Percentiles rank a stretch among this genome's conserved stretches.
phyloP scores from a whole-genome alignment of 108 stramenopile genomes.

The Aureococcus anophagefferens region DNA sequence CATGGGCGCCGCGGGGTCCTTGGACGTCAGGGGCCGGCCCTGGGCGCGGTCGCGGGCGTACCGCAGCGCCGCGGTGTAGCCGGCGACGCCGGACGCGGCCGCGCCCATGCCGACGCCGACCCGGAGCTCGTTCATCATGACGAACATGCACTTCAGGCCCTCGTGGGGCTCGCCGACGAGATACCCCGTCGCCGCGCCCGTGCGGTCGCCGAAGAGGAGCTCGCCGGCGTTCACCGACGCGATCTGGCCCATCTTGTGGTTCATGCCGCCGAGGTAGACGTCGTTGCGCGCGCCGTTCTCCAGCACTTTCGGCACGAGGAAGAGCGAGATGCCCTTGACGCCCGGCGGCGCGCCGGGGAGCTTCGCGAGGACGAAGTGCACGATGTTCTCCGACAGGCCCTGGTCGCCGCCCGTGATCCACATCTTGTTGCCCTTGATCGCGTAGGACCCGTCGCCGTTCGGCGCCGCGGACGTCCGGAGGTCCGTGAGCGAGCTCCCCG shows the following conservation, averaged over 20 bases:
- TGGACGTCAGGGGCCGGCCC: conserved; percentile 5
- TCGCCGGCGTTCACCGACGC: conserved; percentile 11
- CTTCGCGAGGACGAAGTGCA: conserved; percentile 28
- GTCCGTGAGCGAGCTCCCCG: conserved; percentile 14
- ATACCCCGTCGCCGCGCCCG: conserved; percentile 14
- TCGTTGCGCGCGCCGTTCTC: conserved; percentile 10
- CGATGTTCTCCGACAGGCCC: conserved; percentile 20
- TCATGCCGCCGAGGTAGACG: conserved; percentile 18
- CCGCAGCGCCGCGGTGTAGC: conserved; percentile 7
- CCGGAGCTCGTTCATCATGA: conserved; percentile 28
- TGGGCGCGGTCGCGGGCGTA: conserved; percentile 15
- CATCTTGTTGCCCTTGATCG: conserved; percentile 23
- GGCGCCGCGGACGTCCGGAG: conserved; percentile 6
- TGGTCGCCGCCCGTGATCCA: conserved; percentile 25
- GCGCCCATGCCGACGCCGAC: conserved; percentile 21
- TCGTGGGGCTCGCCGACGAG: conserved; percentile 20
- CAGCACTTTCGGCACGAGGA: conserved; percentile 21
- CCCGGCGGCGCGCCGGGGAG: conserved; percentile 6
- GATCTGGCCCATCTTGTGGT: conserved; percentile 27
- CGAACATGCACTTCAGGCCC: conserved; percentile 23
- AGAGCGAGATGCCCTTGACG: conserved; percentile 20
- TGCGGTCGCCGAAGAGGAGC: conserved; percentile 4
- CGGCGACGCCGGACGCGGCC: conserved; percentile 12
- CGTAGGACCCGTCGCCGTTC: conserved; percentile 8
- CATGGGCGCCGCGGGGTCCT: conserved; percentile 11